Conservation (phyloP, 2,329 filamentous ascomycete species). For the Ceratocystis smalleyi region DNA sequence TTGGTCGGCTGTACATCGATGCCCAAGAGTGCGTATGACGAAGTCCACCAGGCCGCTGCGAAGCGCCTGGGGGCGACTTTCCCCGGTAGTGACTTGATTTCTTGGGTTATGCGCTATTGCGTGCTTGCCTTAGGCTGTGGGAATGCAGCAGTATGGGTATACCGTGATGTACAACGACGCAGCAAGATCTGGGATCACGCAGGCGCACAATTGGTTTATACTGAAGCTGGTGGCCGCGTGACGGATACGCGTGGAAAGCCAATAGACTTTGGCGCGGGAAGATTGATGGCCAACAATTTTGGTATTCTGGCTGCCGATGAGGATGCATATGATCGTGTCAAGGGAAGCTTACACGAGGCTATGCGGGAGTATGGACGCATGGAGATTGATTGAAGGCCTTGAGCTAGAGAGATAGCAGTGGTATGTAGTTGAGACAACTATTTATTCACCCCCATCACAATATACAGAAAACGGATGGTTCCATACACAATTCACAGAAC, state of each 20-base stretch:
- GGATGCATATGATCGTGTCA: conserved; percentile 29
- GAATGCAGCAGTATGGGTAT: conserved; percentile 42
- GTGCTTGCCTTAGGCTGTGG: conserved; percentile 36
- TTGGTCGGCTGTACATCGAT: conserved; percentile 34
- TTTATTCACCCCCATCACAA: too few species aligned
- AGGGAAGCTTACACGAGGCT: conserved; percentile 20
- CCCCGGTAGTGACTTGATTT: conserved; percentile 37
- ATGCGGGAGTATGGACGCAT: conserved; percentile 12
- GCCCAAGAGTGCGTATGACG: conserved; percentile 33
- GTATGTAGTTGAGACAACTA: too few species aligned
- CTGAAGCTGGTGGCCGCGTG: conserved; percentile 40
- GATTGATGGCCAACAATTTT: conserved; percentile 35
- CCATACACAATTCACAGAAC: not conserved
- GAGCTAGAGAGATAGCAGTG: too few species aligned
- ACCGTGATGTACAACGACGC: conserved; percentile 31
- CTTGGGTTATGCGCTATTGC: conserved; percentile 43
- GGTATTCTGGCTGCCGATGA: conserved; percentile 40
- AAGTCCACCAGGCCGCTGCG: conserved; percentile 32
- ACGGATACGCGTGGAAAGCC: conserved; percentile 38
- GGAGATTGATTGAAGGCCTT: conserved; percentile 4
- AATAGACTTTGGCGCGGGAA: conserved; percentile 35
- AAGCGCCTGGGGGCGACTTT: conserved; percentile 28
- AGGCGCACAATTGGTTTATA: conserved; percentile 42
- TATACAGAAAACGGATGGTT: not conserved
- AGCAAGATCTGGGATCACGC: conserved; percentile 47